phyloP scores from a whole-genome alignment of 1,284 basidiomycete species.

The Ustanciosporium gigantosporum region DNA sequence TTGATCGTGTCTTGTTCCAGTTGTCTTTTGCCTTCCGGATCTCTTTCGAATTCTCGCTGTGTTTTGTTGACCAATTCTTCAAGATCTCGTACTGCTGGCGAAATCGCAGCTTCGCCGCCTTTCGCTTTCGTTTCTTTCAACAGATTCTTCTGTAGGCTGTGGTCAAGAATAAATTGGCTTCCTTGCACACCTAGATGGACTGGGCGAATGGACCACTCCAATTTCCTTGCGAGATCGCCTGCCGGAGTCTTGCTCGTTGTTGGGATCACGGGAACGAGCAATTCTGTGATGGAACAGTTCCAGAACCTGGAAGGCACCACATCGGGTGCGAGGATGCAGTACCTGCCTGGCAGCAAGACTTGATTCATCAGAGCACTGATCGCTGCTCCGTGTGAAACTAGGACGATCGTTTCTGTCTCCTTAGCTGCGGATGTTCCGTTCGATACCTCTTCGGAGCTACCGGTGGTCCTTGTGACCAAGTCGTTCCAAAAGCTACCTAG shows the following conservation, averaged over 20 bases:
- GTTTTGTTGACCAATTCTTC: constrained; percentile 15
- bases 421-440: neutral
- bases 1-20: constrained; percentile 21
- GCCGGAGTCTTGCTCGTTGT: neutral
- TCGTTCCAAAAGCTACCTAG: constrained; percentile 50
- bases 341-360: constrained; percentile 39
- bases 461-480: constrained; percentile 9
- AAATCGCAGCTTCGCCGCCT: neutral
- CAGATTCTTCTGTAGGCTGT: constrained; percentile 20
- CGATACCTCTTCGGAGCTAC: neutral
- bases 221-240: constrained; percentile 7
- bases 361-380: constrained; percentile 49
- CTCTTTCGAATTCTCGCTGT: constrained; percentile 17
- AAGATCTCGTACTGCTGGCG: constrained; percentile 3
- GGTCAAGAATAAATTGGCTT: constrained; percentile 25
- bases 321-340: constrained; percentile 14
- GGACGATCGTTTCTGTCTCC: constrained; percentile 37
- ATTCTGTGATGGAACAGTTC: constrained; percentile 58
- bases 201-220: constrained; percentile 24
- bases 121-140: constrained; percentile 1
- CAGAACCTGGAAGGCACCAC: constrained; percentile 45
- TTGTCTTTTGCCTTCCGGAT: constrained; percentile 12
- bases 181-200: constrained; percentile 35
- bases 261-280: constrained; percentile 23
- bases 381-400: constrained; percentile 56